Percentiles rank a stretch among this genome's conserved stretches.
These are phyloP conservation scores for Thermothielavioides terrestris DNA, from an alignment of 495 filamentous ascomycete genomes.

Conservation along the genomic window DNA sequence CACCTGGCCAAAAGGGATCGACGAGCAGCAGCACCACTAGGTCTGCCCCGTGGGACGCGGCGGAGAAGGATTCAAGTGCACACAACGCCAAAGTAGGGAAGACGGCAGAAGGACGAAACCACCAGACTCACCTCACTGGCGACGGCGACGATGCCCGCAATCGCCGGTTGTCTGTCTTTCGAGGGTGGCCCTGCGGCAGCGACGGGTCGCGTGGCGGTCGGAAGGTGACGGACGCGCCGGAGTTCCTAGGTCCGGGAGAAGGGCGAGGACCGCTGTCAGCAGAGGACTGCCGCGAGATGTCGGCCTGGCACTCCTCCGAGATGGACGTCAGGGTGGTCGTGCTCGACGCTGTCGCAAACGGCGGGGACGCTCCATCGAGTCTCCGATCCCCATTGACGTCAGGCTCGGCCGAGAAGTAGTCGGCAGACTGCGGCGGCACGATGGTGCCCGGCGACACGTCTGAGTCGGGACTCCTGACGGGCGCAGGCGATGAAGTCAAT, in stretches of 20 bases:
- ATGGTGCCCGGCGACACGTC: slow-evolving; percentile 35
- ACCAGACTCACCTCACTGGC: slow-evolving; percentile 37
- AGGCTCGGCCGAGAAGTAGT: slow-evolving; percentile 28
- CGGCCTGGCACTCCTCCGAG: slow-evolving; percentile 10
- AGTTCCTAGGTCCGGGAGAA: slow-evolving; percentile 30
- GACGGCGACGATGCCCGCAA: slow-evolving; percentile 40
- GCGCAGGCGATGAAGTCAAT: slow-evolving; percentile 13
- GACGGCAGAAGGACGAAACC: slow-evolving; percentile 2
- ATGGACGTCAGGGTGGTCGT: slow-evolving; percentile 16
- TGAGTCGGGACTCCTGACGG: slow-evolving; percentile 30
- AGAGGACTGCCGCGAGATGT: slow-evolving; percentile 18
- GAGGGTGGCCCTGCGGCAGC: slow-evolving; percentile 37
- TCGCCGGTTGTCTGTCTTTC: slow-evolving; percentile 33
- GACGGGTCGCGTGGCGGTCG: slow-evolving; percentile 32
- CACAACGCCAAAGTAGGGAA: background rate
- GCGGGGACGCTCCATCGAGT: slow-evolving; percentile 5
- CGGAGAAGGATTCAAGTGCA: slow-evolving; percentile 2
- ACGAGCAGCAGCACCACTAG: slow-evolving; percentile 17
- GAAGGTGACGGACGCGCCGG: slow-evolving; percentile 35
- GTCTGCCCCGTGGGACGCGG: slow-evolving; percentile 8
- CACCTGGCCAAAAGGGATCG: slow-evolving; percentile 6
- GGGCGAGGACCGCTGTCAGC: slow-evolving; percentile 15
- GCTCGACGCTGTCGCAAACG: slow-evolving; percentile 18
- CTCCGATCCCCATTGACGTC: slow-evolving; percentile 4
- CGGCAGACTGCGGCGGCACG: slow-evolving; percentile 17